phyloP scores from a whole-genome alignment of 345 rosid species.

The Arabis alpina region DNA sequence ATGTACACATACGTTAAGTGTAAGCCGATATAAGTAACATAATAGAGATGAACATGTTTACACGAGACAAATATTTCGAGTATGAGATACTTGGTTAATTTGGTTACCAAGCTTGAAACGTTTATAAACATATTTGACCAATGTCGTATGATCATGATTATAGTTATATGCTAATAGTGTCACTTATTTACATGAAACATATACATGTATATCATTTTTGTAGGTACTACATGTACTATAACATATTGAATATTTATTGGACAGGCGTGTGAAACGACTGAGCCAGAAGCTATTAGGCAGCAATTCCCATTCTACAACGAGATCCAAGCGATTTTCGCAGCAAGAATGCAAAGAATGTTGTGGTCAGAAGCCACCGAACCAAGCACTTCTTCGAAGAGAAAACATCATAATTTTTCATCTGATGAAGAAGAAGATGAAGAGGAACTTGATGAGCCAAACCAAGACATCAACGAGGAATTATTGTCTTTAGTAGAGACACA shows the following conservation, averaged over 20 bases:
- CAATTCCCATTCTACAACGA: slow-evolving; percentile 85
- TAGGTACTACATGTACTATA: no score
- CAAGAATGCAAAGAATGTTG: slow-evolving; percentile 74
- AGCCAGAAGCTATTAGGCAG: slow-evolving; percentile 70
- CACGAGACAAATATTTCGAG: slow-evolving; percentile 4
- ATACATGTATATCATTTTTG: no score
- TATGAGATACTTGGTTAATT: no score
- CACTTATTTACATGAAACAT: neutral
- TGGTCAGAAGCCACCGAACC: slow-evolving; percentile 82
- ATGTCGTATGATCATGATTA: no score
- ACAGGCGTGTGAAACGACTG: slow-evolving; percentile 85
- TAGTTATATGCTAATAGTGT: neutral
- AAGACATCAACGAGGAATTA: slow-evolving; percentile 39
- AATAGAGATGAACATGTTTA: slow-evolving; percentile 2
- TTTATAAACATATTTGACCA: no score
- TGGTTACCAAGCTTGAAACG: neutral
- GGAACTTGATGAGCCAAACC: slow-evolving; percentile 34
- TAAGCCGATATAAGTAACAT: no score
- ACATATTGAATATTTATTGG: slow-evolving; percentile 8
- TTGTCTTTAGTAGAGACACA: slow-evolving; percentile 39
- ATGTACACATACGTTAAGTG: no score
- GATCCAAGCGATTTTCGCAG: slow-evolving; percentile 67
- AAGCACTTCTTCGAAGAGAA: slow-evolving; percentile 66
- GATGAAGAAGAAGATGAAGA: slow-evolving; percentile 69
- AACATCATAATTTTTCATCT: slow-evolving; percentile 56